Conservation (phyloP, 352 stramenopile genomes). For the Globisporangium middletonii region DNA sequence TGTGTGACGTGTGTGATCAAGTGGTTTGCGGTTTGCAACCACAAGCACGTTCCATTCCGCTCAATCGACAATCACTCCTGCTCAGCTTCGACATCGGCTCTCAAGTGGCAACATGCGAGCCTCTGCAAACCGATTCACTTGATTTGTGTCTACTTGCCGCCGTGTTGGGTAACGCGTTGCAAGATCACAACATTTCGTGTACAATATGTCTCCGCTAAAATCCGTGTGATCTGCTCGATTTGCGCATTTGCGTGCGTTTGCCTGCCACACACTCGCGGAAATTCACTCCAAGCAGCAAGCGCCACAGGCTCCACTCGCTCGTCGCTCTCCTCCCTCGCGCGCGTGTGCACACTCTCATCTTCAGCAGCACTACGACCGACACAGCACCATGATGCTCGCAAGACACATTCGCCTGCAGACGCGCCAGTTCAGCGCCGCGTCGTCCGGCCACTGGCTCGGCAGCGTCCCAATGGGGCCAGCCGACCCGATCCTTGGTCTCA, state of each 20-base stretch:
- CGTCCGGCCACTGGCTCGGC: constrained; percentile 57
- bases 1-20: no score
- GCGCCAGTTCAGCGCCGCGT: constrained; percentile 35
- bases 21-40: no score
- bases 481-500: constrained; percentile 97
- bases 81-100: no score
- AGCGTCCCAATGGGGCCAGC: constrained; percentile 92
- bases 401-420: constrained; percentile 24
- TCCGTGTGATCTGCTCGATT: no score
- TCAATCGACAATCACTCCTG: no score
- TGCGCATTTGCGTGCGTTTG: not conserved
- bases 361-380: not conserved
- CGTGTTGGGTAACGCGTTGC: no score
- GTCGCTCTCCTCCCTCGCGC: not conserved
- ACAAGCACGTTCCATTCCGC: no score
- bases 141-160: no score
- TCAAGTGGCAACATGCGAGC: no score
- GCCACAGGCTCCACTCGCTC: not conserved
- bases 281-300: constrained; percentile 11
- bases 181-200: no score
- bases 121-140: no score
- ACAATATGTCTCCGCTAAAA: no score
- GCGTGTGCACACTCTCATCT: not conserved
- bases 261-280: constrained; percentile 11
- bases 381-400: constrained; percentile 26